Evolutionary conservation across 306 rosid genomes (phyloP).

Genomic region (Cicer cuneatum): DNA sequence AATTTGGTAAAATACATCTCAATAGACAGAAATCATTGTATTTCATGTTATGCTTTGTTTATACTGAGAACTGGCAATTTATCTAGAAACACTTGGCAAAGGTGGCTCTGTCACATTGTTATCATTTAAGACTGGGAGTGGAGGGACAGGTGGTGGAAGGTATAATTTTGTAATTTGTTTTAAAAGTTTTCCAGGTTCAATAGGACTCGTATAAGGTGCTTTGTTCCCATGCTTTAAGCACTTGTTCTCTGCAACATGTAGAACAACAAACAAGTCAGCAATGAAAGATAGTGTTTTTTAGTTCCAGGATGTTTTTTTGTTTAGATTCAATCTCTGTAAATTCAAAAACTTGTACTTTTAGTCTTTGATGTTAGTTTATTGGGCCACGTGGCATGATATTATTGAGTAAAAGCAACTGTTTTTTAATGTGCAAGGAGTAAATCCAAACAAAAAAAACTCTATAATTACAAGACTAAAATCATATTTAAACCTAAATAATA

Average conservation of each 20-base stretch:
- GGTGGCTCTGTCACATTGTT: conserved; percentile 71
- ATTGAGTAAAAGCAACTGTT: too few relatives aligned
- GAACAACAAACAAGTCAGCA: conserved; percentile 34
- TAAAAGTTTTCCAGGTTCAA: conserved; percentile 64
- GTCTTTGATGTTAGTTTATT: too few relatives aligned
- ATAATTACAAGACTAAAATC: too few relatives aligned
- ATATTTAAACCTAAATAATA: too few relatives aligned
- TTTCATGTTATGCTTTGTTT: too few relatives aligned
- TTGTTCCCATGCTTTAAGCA: conserved; percentile 48
- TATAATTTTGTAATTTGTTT: conserved; percentile 15
- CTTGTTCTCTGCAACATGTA: conserved; percentile 66
- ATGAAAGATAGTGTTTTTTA: neutral
- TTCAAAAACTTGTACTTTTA: too few relatives aligned
- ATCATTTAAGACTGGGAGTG: conserved; percentile 56
- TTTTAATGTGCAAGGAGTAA: too few relatives aligned
- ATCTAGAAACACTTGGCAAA: conserved; percentile 53
- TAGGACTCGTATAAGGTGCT: conserved; percentile 66
- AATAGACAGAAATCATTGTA: neutral
- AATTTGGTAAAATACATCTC: conserved; percentile 11
- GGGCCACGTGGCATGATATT: too few relatives aligned
- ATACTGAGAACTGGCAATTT: neutral
- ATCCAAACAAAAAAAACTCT: too few relatives aligned
- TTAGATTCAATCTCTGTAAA: too few relatives aligned
- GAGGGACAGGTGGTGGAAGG: conserved; percentile 71
- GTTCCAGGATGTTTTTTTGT: too few relatives aligned